Percentiles rank a stretch among this genome's conserved stretches.
These are phyloP conservation scores for Clavariopsis aquatica DNA, from an alignment of 495 filamentous ascomycete species.

Conservation along the genomic window DNA sequence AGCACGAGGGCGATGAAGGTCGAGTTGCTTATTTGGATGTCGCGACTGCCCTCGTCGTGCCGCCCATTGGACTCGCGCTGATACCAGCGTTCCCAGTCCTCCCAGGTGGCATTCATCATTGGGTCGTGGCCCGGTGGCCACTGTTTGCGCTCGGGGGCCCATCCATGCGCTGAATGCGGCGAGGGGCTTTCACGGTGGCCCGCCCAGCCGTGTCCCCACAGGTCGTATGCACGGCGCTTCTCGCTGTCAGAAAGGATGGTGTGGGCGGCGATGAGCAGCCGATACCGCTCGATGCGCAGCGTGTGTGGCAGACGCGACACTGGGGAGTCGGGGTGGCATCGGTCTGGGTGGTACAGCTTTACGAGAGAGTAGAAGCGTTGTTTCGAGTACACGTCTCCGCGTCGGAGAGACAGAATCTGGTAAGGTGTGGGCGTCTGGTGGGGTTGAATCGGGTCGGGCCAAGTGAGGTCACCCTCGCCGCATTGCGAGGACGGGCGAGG, in stretches of 20 bases:
- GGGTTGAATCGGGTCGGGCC: constrained; percentile 33
- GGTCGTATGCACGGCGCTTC: constrained; percentile 79
- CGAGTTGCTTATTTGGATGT: constrained; percentile 71
- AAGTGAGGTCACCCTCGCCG: constrained; percentile 17
- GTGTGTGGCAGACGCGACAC: constrained; percentile 47
- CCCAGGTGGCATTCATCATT: constrained; percentile 92
- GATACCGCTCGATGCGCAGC: constrained; percentile 79
- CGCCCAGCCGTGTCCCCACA: constrained; percentile 77
- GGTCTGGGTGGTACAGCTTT: constrained; percentile 94
- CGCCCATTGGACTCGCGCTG: constrained; percentile 48
- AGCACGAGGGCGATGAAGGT: constrained; percentile 71
- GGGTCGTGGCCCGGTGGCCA: constrained; percentile 47
- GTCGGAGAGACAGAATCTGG: constrained; percentile 73
- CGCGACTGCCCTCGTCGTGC: constrained; percentile 40
- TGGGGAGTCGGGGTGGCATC: constrained; percentile 40
- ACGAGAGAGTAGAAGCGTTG: constrained; percentile 82
- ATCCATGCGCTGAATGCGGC: constrained; percentile 6
- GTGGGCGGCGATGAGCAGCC: constrained; percentile 81
- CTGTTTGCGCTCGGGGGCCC: neutral
- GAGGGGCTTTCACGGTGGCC: constrained; percentile 41
- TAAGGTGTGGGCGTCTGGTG: constrained; percentile 73
- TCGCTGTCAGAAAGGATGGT: constrained; percentile 82
- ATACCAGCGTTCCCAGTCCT: constrained; percentile 95
- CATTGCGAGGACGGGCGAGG: constrained; percentile 6
- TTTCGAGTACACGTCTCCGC: constrained; percentile 73